phyloP scores from a whole-genome alignment of 495 filamentous ascomycete genomes.

The Penicillium herquei region DNA sequence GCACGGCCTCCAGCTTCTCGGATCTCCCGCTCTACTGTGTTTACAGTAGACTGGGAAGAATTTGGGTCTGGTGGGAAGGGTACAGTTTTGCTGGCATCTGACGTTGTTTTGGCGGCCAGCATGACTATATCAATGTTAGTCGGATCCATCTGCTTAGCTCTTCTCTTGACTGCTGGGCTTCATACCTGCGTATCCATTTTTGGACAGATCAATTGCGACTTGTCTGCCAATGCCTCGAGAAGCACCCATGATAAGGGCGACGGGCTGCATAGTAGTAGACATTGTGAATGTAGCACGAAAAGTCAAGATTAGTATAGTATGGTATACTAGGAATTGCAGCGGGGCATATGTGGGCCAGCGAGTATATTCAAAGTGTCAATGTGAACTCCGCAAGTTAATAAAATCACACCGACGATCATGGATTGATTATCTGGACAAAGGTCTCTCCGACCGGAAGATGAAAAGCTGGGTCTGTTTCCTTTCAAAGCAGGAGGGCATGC shows the following conservation, averaged over 20 bases:
- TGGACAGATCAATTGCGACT: constrained; percentile 71
- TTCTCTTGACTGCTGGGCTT: background rate
- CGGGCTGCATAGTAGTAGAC: constrained; percentile 32
- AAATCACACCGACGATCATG: too few species aligned
- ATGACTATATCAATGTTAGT: constrained; percentile 55
- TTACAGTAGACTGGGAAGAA: constrained; percentile 74
- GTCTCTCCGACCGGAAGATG: too few species aligned
- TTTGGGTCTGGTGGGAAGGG: constrained; percentile 85
- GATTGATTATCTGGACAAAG: too few species aligned
- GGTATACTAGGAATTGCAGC: background rate
- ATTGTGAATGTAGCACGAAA: constrained; percentile 8
- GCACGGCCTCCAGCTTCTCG: constrained; percentile 61
- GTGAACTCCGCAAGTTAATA: too few species aligned
- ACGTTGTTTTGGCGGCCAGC: constrained; percentile 76
- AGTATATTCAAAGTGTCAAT: too few species aligned
- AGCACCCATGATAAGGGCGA: constrained; percentile 71
- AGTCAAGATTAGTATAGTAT: background rate
- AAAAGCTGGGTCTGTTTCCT: too few species aligned
- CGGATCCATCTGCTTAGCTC: background rate
- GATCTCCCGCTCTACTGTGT: constrained; percentile 80
- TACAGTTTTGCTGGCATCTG: constrained; percentile 50
- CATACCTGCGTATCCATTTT: constrained; percentile 66
- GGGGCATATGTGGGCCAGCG: background rate
- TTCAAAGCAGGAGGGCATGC: too few species aligned
- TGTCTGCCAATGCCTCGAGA: constrained; percentile 79